Evolutionary conservation across 305 asterid species (phyloP).

Genomic region (Euphrasia arctica): DNA sequence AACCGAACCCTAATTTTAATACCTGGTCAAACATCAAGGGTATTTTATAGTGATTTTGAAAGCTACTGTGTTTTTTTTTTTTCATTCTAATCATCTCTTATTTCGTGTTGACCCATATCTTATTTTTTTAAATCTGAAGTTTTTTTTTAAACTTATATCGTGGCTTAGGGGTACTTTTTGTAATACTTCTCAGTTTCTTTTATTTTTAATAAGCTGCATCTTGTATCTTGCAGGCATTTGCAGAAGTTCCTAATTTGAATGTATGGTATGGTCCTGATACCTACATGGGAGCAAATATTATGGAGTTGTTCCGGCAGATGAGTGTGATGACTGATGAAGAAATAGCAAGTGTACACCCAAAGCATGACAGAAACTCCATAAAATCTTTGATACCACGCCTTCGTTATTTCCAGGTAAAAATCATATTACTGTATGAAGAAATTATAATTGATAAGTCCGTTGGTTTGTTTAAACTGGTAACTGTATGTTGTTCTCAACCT

Average conservation of each 20-base stretch:
- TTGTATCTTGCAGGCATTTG: conserved; percentile 61
- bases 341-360: conserved; percentile 73
- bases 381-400: conserved; percentile 81
- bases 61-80: no score
- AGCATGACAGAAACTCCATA: conserved; percentile 57
- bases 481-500: neutral
- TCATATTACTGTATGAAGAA: neutral
- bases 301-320: conserved; percentile 87
- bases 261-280: conserved; percentile 97
- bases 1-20: neutral
- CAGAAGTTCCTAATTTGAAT: conserved; percentile 67
- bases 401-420: conserved; percentile 79
- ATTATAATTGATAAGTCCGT: neutral
- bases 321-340: conserved; percentile 84
- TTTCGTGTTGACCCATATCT: neutral
- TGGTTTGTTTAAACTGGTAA: neutral
- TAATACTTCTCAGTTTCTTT: conserved; percentile 4
- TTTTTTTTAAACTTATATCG: neutral
- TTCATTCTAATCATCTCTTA: no score
- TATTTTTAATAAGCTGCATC: conserved; percentile 8
- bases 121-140: neutral
- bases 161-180: no score
- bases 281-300: conserved; percentile 95
- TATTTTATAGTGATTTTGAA: no score
- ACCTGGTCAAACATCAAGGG: neutral